Evolutionary conservation across 176 grass and related monocot species (phyloP).

Genomic region (Bolboschoenus planiculmis): DNA sequence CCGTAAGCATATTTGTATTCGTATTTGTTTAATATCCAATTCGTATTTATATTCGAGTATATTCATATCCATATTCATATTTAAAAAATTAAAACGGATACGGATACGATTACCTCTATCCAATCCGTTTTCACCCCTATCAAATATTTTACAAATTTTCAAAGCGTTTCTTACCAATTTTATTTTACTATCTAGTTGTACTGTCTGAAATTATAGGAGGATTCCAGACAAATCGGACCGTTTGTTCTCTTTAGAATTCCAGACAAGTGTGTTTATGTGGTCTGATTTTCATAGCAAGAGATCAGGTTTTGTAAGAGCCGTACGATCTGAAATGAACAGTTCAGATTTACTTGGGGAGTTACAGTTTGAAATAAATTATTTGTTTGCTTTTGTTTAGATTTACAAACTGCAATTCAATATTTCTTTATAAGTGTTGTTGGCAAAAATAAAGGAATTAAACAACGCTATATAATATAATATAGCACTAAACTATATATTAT

Average conservation of each 20-base stretch:
- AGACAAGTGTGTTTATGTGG: not conserved
- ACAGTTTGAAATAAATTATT: too few species aligned
- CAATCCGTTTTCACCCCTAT: too few species aligned
- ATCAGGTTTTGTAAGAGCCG: not conserved
- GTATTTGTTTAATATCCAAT: too few species aligned
- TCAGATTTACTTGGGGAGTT: not conserved
- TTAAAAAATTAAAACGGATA: too few species aligned
- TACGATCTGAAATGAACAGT: not conserved
- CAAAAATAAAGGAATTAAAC: not conserved
- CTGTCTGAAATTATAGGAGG: not conserved
- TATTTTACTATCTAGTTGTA: too few species aligned
- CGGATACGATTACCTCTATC: too few species aligned
- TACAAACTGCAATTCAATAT: not conserved
- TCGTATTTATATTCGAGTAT: too few species aligned
- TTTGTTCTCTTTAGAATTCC: not conserved
- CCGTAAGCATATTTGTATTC: too few species aligned
- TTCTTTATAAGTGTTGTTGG: not conserved
- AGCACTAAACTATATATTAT: not conserved
- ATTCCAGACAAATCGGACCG: not conserved
- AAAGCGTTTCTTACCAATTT: not conserved
- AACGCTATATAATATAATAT: not conserved
- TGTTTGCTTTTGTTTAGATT: not conserved
- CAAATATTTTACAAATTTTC: not conserved
- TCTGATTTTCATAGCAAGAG: not conserved
- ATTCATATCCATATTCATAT: too few species aligned